phyloP scores from a whole-genome alignment of 768 basidiomycete genomes.

The Cystofilobasidium capitatum region DNA sequence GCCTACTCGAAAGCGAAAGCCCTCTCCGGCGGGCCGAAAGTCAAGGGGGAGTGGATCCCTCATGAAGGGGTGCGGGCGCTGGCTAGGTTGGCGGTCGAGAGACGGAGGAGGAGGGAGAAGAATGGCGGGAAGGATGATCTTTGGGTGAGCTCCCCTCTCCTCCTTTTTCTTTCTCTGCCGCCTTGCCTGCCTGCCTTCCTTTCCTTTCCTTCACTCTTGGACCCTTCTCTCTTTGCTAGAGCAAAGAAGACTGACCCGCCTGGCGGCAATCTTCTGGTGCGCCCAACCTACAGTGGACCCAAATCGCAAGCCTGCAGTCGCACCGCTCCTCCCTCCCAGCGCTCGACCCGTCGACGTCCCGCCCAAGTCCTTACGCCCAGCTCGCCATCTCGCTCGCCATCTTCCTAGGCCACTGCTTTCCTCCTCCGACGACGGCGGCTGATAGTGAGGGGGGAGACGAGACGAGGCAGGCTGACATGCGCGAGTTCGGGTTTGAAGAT shows the following conservation, averaged over 20 bases:
- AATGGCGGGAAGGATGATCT: slow-evolving; percentile 36
- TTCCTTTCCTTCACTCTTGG: not conserved
- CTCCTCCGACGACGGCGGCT: not conserved
- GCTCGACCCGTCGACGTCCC: not conserved
- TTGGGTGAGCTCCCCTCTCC: slow-evolving; percentile 20
- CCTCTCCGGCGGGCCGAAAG: slow-evolving; percentile 10
- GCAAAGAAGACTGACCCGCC: too few species aligned
- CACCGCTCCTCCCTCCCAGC: slow-evolving; percentile 4
- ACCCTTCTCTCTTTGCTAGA: not conserved
- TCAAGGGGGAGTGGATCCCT: slow-evolving; percentile 41
- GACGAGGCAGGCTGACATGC: slow-evolving; percentile 16
- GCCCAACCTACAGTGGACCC: slow-evolving; percentile 7
- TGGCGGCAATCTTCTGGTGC: too few species aligned
- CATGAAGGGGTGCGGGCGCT: slow-evolving; percentile 71
- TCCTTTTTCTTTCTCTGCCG: too few species aligned
- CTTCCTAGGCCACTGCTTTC: slow-evolving; percentile 16
- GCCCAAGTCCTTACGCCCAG: slow-evolving; percentile 10
- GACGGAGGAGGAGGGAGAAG: slow-evolving; percentile 48
- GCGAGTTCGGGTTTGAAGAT: slow-evolving; percentile 6
- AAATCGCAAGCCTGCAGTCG: slow-evolving; percentile 12
- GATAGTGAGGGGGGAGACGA: not conserved
- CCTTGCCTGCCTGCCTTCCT: too few species aligned
- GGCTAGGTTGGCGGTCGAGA: slow-evolving; percentile 62
- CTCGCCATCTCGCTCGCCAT: slow-evolving; percentile 16
- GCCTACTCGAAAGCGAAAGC: slow-evolving; percentile 42